Evolutionary conservation across 2,329 filamentous ascomycete species (phyloP).

Genomic region (Bipolaris zeicola): DNA sequence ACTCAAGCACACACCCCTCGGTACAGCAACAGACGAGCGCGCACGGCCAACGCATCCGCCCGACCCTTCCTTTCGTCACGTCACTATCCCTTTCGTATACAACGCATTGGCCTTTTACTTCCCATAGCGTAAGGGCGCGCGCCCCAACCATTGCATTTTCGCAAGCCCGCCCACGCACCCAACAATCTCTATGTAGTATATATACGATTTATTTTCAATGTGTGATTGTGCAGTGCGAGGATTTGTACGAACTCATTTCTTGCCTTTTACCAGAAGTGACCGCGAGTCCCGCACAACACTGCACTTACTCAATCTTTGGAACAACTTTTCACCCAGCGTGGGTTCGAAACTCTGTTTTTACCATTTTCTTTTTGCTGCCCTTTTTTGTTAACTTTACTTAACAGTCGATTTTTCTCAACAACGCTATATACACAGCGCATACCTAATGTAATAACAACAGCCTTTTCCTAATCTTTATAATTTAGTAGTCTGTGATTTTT

Average conservation of each 20-base stretch:
- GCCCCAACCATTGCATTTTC: not conserved
- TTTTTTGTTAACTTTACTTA: not conserved
- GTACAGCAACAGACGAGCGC: conserved; percentile 13
- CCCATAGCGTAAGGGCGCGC: not conserved
- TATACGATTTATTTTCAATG: conserved; percentile 5
- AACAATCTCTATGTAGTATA: not conserved
- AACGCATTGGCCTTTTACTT: not conserved
- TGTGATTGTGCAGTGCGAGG: conserved; percentile 66
- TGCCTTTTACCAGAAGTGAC: conserved; percentile 83
- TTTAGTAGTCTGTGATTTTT: not conserved
- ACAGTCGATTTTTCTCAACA: not conserved
- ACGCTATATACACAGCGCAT: not conserved
- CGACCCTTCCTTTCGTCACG: not conserved
- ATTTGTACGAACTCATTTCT: conserved; percentile 75
- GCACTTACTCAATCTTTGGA: conserved; percentile 66
- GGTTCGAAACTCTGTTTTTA: conserved; percentile 53
- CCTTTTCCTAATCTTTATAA: not conserved
- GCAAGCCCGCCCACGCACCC: too few species aligned
- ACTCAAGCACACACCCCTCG: not conserved
- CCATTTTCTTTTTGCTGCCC: conserved; percentile 12
- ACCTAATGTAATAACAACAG: too few species aligned
- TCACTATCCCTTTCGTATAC: not conserved
- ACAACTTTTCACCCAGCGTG: conserved; percentile 34
- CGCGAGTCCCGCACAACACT: conserved; percentile 67
- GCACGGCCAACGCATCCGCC: conserved; percentile 12